phyloP scores from a whole-genome alignment of 768 basidiomycete genomes.

The Leccinellum rugosiceps region DNA sequence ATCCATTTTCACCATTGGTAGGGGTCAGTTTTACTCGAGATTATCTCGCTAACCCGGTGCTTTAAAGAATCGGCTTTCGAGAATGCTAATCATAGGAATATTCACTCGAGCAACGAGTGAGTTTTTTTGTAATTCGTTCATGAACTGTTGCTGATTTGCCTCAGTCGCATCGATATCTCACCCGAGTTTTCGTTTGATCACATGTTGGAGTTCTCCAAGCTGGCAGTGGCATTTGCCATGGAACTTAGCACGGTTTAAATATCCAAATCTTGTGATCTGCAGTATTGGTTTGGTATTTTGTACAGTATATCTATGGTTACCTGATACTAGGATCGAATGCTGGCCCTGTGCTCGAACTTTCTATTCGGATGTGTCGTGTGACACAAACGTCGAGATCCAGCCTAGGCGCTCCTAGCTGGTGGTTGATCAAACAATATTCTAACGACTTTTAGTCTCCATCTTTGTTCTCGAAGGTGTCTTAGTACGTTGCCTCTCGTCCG shows the following conservation, averaged over 20 bases:
- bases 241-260: slow-evolving; percentile 55
- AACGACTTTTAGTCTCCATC: no score
- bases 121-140: slow-evolving; percentile 41
- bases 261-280: not conserved
- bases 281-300: not conserved
- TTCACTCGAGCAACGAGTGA: slow-evolving; percentile 80
- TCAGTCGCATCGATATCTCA: slow-evolving; percentile 79
- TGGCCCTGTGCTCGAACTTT: not conserved
- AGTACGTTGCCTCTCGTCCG: no score
- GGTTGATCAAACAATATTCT: no score
- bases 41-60: not conserved
- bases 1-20: slow-evolving; percentile 74
- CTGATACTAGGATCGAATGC: not conserved
- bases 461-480: no score
- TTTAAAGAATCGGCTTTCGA: slow-evolving; percentile 62
- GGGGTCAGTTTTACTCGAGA: not conserved
- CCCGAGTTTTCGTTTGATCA: slow-evolving; percentile 88
- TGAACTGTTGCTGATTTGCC: slow-evolving; percentile 28
- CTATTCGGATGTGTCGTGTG: no score
- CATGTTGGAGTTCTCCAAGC: slow-evolving; percentile 86
- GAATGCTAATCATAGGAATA: slow-evolving; percentile 71
- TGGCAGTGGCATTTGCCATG: slow-evolving; percentile 75
- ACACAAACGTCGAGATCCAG: no score
- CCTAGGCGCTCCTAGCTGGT: no score
- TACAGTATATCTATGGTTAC: not conserved